These are phyloP conservation scores for Cyberlindnera mississippiensis DNA, from an alignment of 805 yeast genomes.

Conservation along the genomic window DNA sequence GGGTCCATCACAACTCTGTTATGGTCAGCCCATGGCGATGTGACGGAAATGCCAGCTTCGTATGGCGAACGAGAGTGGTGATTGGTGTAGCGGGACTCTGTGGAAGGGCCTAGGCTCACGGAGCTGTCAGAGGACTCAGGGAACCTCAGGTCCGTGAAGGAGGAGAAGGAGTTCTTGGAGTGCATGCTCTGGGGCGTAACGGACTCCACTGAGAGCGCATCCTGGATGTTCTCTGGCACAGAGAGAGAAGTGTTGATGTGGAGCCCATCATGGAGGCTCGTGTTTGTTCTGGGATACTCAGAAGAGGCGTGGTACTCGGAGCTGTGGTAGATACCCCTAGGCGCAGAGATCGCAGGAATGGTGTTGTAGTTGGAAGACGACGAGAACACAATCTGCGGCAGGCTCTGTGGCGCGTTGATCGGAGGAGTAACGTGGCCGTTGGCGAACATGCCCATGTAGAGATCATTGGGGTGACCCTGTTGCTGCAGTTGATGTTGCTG, in stretches of 20 bases:
- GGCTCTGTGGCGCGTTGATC: not conserved
- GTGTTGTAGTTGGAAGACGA: conserved; percentile 2
- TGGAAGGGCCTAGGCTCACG: too few species aligned
- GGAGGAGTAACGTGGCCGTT: conserved; percentile 1
- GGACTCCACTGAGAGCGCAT: conserved; percentile 3
- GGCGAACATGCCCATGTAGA: not conserved
- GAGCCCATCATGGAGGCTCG: conserved; percentile 1
- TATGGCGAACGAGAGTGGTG: not conserved
- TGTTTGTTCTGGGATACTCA: conserved; percentile 2
- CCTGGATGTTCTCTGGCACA: not conserved
- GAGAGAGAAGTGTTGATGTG: not conserved
- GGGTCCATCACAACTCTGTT: not conserved
- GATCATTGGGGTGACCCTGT: not conserved
- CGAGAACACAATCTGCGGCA: conserved; percentile 8
- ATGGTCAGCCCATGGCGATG: not conserved
- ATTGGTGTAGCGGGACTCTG: too few species aligned
- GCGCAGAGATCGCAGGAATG: too few species aligned
- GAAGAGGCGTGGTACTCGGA: too few species aligned
- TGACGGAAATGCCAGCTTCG: not conserved
- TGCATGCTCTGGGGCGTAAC: conserved; percentile 9
- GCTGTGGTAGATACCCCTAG: too few species aligned
- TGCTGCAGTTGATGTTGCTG: too few species aligned
- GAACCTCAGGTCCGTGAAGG: conserved; percentile 8
- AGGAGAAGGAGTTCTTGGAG: conserved; percentile 10
- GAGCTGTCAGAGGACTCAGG: conserved; percentile 5